Percentiles rank a stretch among this genome's conserved stretches.
phyloP scores from a whole-genome alignment of 768 basidiomycete species.

The Leccinum imitatum region DNA sequence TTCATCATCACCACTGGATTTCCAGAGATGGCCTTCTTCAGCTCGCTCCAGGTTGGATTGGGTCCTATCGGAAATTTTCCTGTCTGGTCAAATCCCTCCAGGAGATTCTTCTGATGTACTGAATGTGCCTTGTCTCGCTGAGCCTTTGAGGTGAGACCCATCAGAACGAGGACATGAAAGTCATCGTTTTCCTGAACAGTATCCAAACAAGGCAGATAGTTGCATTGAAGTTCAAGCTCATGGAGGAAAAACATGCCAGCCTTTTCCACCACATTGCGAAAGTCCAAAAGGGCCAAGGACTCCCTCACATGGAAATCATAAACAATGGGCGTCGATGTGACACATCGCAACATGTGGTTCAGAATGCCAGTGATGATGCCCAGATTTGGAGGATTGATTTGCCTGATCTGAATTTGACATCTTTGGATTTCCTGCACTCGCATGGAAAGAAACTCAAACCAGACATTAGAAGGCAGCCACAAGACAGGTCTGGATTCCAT shows the following conservation, averaged over 20 bases:
- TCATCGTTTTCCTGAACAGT: too few relatives aligned
- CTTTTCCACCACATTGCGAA: background rate
- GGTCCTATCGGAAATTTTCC: too few relatives aligned
- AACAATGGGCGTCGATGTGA: background rate
- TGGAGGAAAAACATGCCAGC: background rate
- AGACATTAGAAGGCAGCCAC: conserved; percentile 3
- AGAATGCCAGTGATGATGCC: conserved; percentile 8
- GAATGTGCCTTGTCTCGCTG: too few relatives aligned
- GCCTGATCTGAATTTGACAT: background rate
- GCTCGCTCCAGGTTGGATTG: too few relatives aligned
- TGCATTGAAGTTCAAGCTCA: background rate
- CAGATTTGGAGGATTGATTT: conserved; percentile 9
- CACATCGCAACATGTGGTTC: background rate
- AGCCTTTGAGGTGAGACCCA: too few relatives aligned
- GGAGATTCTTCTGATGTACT: too few relatives aligned
- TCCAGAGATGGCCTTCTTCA: too few relatives aligned
- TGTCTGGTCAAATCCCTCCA: too few relatives aligned
- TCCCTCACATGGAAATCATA: conserved; percentile 3
- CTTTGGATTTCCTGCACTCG: background rate
- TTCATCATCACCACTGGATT: too few relatives aligned
- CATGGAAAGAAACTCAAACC: conserved; percentile 1
- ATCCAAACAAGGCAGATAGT: too few relatives aligned
- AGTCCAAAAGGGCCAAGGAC: background rate
- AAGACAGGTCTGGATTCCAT: conserved; percentile 1
- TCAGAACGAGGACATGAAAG: too few relatives aligned